A percentile compares a stretch with the other conserved stretches of the same genome.
Conservation (phyloP, 495 filamentous ascomycete species). For the Talaromyces thailandensis region DNA sequence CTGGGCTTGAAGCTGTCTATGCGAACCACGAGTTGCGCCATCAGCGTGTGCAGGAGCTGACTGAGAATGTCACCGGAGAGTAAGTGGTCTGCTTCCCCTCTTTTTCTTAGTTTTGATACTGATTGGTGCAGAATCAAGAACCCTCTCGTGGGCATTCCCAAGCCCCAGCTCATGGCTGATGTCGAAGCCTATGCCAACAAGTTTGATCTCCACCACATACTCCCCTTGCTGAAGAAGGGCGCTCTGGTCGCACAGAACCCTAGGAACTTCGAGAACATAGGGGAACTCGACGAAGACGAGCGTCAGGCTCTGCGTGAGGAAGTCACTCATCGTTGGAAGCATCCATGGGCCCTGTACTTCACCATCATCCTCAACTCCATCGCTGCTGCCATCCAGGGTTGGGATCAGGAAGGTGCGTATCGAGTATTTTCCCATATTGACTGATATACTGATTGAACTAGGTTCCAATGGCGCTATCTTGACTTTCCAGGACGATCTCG, state of each 20-base stretch:
- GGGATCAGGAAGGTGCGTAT: conserved; percentile 51
- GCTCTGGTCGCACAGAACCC: conserved; percentile 62
- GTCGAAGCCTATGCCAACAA: conserved; percentile 47
- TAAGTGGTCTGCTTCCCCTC: background rate
- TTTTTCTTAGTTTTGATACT: background rate
- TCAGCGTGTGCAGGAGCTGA: conserved; percentile 2
- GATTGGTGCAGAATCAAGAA: conserved; percentile 38
- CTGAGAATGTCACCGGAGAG: conserved; percentile 11
- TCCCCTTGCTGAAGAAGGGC: conserved; percentile 45
- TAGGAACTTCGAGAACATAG: conserved; percentile 38
- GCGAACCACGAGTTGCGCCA: background rate
- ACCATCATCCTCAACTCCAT: conserved; percentile 64
- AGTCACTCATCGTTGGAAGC: conserved; percentile 53
- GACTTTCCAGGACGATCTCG: conserved; percentile 47
- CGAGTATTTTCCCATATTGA: background rate
- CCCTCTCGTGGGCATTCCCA: conserved; percentile 48
- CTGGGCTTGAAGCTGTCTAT: background rate
- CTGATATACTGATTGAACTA: conserved; percentile 13
- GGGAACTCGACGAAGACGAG: conserved; percentile 47
- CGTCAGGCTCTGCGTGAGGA: conserved; percentile 46
- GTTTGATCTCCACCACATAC: conserved; percentile 40
- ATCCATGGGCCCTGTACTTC: conserved; percentile 52
- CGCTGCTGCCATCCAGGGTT: conserved; percentile 58
- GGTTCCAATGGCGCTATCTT: conserved; percentile 69
- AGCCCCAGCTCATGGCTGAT: conserved; percentile 39